Conservation (phyloP, 2,329 filamentous ascomycete genomes). For the Fusarium sp. region DNA sequence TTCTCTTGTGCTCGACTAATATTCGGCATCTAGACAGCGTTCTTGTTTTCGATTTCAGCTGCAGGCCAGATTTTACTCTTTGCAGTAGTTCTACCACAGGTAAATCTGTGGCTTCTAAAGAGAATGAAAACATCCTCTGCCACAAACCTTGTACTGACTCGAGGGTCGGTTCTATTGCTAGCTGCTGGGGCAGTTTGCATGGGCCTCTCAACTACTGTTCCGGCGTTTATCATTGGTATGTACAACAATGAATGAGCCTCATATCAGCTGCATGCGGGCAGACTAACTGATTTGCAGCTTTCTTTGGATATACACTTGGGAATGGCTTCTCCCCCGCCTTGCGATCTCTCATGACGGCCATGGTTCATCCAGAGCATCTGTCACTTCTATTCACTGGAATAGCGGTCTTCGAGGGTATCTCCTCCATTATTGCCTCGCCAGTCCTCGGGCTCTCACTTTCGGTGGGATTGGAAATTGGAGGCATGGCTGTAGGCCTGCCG, state of each 20-base stretch:
- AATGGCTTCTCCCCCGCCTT: conserved; percentile 1
- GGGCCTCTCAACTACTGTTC: neutral
- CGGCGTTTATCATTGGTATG: neutral
- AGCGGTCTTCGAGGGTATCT: neutral
- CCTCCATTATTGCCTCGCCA: neutral
- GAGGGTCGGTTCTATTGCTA: neutral
- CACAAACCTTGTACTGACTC: neutral
- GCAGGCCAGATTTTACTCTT: conserved; percentile 1
- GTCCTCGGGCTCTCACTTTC: neutral
- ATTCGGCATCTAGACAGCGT: neutral
- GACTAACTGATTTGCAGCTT: neutral
- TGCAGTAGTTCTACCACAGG: neutral
- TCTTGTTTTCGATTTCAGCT: neutral
- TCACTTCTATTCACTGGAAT: conserved; percentile 8
- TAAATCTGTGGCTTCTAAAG: neutral
- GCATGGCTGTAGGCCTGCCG: neutral
- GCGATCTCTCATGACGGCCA: conserved; percentile 8
- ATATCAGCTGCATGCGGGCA: neutral
- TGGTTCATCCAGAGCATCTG: conserved; percentile 1
- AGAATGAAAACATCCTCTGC: conserved; percentile 1
- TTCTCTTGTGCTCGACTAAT: neutral
- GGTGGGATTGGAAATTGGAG: neutral
- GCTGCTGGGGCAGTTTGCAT: neutral
- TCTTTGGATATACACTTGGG: neutral
- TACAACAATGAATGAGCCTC: neutral